These are phyloP conservation scores for Ogataea henricii DNA, from an alignment of 805 yeast species.

Conservation along the genomic window DNA sequence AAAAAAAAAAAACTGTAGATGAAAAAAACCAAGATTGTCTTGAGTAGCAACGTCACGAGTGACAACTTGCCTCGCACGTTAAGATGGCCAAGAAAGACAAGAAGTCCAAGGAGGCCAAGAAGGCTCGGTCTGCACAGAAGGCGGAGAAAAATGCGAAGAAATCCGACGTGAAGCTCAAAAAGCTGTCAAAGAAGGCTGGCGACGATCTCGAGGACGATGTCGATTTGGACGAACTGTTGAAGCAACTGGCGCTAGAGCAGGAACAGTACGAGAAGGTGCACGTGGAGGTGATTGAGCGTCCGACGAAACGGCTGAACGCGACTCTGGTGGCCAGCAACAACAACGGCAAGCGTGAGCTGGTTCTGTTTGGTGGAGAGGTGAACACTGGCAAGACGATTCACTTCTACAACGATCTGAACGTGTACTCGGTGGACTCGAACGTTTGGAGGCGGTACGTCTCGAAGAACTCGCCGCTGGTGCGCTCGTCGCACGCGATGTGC, in stretches of 20 bases:
- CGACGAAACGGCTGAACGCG: slow-evolving; percentile 71
- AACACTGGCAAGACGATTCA: slow-evolving; percentile 52
- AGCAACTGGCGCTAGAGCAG: slow-evolving; percentile 78
- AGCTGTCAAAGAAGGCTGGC: slow-evolving; percentile 72
- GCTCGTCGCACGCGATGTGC: slow-evolving; percentile 93
- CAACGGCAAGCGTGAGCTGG: slow-evolving; percentile 73
- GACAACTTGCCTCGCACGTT: neutral
- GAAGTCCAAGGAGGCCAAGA: slow-evolving; percentile 87
- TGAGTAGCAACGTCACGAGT: no score
- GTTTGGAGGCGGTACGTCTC: slow-evolving; percentile 80
- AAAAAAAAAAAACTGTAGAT: no score
- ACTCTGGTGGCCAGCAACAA: slow-evolving; percentile 74
- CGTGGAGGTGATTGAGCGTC: slow-evolving; percentile 58
- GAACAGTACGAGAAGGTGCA: slow-evolving; percentile 72
- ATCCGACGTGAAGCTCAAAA: slow-evolving; percentile 70
- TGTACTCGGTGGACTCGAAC: slow-evolving; percentile 74
- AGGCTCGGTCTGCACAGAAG: slow-evolving; percentile 84
- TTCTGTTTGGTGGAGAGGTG: slow-evolving; percentile 89
- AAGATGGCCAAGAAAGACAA: slow-evolving; percentile 85
- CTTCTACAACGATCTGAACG: slow-evolving; percentile 80
- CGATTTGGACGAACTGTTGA: slow-evolving; percentile 82
- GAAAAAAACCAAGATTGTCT: no score
- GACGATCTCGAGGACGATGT: slow-evolving; percentile 81
- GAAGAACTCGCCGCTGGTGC: slow-evolving; percentile 85
- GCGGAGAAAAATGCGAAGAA: slow-evolving; percentile 73